A percentile compares a stretch with the other conserved stretches of the same genome.
Evolutionary conservation across 306 rosid species (phyloP).

Genomic region (Comarum palustre): DNA sequence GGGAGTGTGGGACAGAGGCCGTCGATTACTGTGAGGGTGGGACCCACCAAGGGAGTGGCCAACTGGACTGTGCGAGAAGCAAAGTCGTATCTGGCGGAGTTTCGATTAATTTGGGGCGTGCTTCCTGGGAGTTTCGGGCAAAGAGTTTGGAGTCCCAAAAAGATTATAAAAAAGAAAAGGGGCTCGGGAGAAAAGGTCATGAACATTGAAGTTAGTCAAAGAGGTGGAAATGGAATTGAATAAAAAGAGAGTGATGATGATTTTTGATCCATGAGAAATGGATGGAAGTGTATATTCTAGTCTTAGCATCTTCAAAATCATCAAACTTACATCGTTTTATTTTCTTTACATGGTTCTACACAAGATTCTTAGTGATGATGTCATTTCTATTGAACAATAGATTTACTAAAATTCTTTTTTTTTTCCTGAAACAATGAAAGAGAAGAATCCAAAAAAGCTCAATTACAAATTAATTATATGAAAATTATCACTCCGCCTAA

Average conservation of each 20-base stretch:
- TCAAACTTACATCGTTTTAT: too few species aligned
- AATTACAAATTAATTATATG: too few species aligned
- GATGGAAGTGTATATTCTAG: too few species aligned
- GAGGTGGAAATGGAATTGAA: background rate
- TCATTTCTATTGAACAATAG: too few species aligned
- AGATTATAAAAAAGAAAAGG: background rate
- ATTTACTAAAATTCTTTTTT: too few species aligned
- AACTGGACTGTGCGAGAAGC: background rate
- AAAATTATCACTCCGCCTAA: too few species aligned
- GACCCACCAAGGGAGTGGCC: background rate
- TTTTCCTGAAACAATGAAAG: too few species aligned
- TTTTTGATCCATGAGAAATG: too few species aligned
- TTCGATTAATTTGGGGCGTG: background rate
- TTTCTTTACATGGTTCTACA: too few species aligned
- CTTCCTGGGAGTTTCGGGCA: background rate
- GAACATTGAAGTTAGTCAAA: background rate
- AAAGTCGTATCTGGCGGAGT: background rate
- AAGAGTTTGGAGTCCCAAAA: background rate
- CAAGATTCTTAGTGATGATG: too few species aligned
- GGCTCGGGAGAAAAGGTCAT: background rate
- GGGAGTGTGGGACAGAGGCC: background rate
- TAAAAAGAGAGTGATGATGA: background rate
- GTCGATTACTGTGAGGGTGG: background rate
- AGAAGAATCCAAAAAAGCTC: too few species aligned
- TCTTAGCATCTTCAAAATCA: too few species aligned